A percentile compares a stretch with the other conserved stretches of the same genome.
Evolutionary conservation across 2,329 filamentous ascomycete genomes (phyloP).

Genomic region (Aspergillus ruber): DNA sequence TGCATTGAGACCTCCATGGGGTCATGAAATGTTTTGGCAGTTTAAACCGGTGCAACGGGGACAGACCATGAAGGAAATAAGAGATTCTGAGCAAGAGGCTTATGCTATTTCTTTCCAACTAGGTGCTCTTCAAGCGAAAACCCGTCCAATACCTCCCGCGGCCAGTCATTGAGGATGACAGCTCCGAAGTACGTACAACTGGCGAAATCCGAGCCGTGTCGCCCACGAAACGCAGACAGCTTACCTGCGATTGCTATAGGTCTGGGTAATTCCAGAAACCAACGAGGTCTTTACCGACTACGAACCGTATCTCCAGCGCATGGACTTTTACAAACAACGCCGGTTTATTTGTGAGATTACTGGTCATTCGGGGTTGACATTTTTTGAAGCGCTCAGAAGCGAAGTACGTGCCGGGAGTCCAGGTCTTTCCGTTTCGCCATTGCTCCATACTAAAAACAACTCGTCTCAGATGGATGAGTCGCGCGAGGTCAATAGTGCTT

Average conservation of each 20-base stretch:
- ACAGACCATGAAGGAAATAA: neutral
- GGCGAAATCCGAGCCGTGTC: conserved; percentile 5
- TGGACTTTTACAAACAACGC: conserved; percentile 91
- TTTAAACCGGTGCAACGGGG: neutral
- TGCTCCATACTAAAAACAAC: neutral
- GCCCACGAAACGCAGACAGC: conserved; percentile 4
- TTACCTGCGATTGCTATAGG: conserved; percentile 45
- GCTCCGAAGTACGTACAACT: conserved; percentile 62
- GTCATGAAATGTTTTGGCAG: neutral
- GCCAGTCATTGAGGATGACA: conserved; percentile 69
- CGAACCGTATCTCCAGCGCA: conserved; percentile 75
- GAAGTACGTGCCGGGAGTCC: conserved; percentile 57
- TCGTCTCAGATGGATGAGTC: conserved; percentile 62
- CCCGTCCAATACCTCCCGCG: conserved; percentile 75
- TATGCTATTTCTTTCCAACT: conserved; percentile 10
- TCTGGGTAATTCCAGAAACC: conserved; percentile 87
- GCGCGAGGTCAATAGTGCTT: conserved; percentile 81
- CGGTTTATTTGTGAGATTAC: conserved; percentile 95
- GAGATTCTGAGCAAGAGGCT: conserved; percentile 6
- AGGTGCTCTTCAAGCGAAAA: conserved; percentile 97
- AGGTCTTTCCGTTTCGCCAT: conserved; percentile 5
- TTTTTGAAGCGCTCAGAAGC: conserved; percentile 86
- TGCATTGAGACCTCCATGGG: conserved; percentile 8
- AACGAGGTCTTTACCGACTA: conserved; percentile 85
- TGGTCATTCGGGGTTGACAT: conserved; percentile 82